Evolutionary conservation across 495 filamentous ascomycete genomes (phyloP).

Genomic region (Hamigera avellanea): DNA sequence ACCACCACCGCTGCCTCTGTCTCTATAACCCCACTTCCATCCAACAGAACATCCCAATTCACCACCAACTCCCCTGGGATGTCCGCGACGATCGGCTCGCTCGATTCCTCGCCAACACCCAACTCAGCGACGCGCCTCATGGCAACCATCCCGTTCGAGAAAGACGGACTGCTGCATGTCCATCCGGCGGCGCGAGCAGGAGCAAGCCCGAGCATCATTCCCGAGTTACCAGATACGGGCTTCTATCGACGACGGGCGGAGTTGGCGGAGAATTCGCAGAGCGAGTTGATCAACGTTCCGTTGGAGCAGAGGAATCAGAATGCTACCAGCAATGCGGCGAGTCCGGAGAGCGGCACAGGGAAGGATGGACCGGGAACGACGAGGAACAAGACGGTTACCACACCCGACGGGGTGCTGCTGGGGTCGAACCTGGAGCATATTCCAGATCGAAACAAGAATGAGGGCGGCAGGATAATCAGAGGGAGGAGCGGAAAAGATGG

Average conservation of each 20-base stretch:
- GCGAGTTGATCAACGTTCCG: constrained; percentile 26
- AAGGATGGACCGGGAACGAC: constrained; percentile 1
- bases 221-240: constrained; percentile 23
- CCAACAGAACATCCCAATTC: too few relatives aligned
- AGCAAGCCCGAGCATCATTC: constrained; percentile 1
- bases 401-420: constrained; percentile 17
- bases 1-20: too few relatives aligned
- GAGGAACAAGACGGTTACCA: constrained; percentile 14
- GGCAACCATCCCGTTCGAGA: too few relatives aligned
- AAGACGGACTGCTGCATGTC: too few relatives aligned
- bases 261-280: constrained; percentile 12
- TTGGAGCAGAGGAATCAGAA: constrained; percentile 4
- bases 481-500: neutral
- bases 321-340: too few relatives aligned
- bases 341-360: neutral
- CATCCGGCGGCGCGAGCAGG: too few relatives aligned
- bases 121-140: too few relatives aligned
- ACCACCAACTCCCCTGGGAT: too few relatives aligned
- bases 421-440: constrained; percentile 17
- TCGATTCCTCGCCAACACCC: too few relatives aligned
- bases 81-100: too few relatives aligned
- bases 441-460: neutral
- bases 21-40: too few relatives aligned
- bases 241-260: constrained; percentile 20
- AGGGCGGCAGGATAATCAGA: neutral